phyloP scores from a whole-genome alignment of 352 stramenopile genomes.

The Phytophthora colocasiae region DNA sequence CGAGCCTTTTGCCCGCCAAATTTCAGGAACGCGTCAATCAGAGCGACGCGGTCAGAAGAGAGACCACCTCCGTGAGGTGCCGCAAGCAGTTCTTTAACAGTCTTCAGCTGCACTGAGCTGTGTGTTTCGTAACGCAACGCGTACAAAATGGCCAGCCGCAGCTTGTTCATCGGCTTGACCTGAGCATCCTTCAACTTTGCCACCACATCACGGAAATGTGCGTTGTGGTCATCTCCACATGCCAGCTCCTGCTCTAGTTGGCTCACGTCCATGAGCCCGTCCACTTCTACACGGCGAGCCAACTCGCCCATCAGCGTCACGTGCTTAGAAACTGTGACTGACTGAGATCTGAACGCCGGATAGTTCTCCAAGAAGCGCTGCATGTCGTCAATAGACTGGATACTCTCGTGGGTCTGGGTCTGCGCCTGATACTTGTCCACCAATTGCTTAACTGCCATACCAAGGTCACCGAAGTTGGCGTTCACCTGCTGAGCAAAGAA shows the following conservation, averaged over 20 bases:
- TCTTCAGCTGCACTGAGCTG: slow-evolving; percentile 82
- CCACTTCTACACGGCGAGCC: slow-evolving; percentile 96
- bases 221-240: slow-evolving; percentile 86
- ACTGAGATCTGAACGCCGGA: slow-evolving; percentile 95
- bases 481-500: slow-evolving; percentile 98
- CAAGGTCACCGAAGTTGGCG: slow-evolving; percentile 98
- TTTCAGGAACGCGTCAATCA: slow-evolving; percentile 75
- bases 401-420: slow-evolving; percentile 88
- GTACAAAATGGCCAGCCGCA: slow-evolving; percentile 98
- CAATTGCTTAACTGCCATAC: slow-evolving; percentile 96
- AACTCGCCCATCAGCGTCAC: slow-evolving; percentile 99
- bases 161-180: slow-evolving; percentile 96
- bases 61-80: slow-evolving; percentile 47
- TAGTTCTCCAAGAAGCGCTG: slow-evolving; percentile 99
- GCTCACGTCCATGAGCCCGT: slow-evolving; percentile 98
- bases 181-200: slow-evolving; percentile 82
- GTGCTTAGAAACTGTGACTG: slow-evolving; percentile 98
- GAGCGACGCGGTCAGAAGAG: slow-evolving; percentile 51
- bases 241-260: slow-evolving; percentile 96
- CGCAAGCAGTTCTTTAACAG: slow-evolving; percentile 73
- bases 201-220: slow-evolving; percentile 85
- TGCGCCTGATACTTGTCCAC: slow-evolving; percentile 91
- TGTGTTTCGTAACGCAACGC: slow-evolving; percentile 97
- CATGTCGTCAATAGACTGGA: slow-evolving; percentile 97
- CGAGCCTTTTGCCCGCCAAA: slow-evolving; percentile 75